Evolutionary conservation across 139 green algal species (phyloP), one percentile per base, ranked within the genome.

Genomic region (Volvox africanus): DNA sequence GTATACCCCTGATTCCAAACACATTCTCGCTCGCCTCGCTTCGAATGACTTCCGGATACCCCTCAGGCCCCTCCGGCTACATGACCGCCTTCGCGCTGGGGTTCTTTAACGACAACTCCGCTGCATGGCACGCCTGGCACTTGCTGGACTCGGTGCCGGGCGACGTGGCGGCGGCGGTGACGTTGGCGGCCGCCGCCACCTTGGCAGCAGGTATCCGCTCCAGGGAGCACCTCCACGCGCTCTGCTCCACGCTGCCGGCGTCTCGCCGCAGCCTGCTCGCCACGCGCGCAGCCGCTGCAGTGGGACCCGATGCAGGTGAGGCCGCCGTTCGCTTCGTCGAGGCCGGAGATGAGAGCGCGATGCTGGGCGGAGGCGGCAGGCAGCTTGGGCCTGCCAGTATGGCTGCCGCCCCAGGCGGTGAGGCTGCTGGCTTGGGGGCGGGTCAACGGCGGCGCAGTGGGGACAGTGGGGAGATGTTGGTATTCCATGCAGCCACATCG

Each of bases 101-200:
- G 75, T 94, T 96, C 91, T 94, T 92, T 37, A 80, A 67, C 30
- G 35, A 92, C 20, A 61, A 92, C 86, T 80, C 87, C 32, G n/a
- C 61, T 36, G 88, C 88, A 30, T 93, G 92, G 80, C 75, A 92
- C 37, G 82, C 92, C 13, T 83, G 79, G n/a, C 89, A 93, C 69
- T 78, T 93, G 21, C 91, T 94, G 35, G 95, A 96, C 91, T 30
- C 85, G 1, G 92, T 97, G 30, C 95, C 95, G 22, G 94, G 91
- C 26, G 95, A 97, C 83, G 24, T 94, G 2, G 93, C 94, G 1
- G 89, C 93, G 33, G 94, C 92, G 3, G 81, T 92, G 3, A 92
- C 94, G 11, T 73, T 97, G n/a, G 91, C 73, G 9, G 91, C 92
- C n/a, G 93, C 91, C 11, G 94, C 93, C 21, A 87, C 87, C 0